A percentile compares a stretch with the other conserved stretches of the same genome.
Conservation (phyloP, 148 eudicot species). For the Heliamphora exappendiculata region DNA sequence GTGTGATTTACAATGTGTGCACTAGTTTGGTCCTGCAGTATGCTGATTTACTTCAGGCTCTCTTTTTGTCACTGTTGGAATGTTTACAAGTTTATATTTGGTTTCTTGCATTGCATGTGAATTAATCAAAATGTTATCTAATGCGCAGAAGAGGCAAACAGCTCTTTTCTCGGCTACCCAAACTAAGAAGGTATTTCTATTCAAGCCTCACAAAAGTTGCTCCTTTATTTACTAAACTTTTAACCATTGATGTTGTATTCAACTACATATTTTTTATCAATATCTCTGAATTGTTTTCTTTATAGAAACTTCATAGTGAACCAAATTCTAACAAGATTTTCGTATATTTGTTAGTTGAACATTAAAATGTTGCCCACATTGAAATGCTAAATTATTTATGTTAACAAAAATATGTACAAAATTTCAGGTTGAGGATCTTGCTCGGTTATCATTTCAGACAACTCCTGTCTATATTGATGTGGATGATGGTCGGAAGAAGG, state of each 20-base stretch:
- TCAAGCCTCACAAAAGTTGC: neutral
- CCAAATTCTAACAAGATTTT: neutral
- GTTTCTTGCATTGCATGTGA: neutral
- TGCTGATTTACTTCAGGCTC: too few species aligned
- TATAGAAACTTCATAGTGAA: neutral
- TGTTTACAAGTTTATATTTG: neutral
- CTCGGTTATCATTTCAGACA: constrained; percentile 74
- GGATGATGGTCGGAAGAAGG: constrained; percentile 82
- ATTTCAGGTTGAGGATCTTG: constrained; percentile 86
- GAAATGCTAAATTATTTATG: too few species aligned
- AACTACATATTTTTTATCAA: neutral
- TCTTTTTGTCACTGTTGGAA: neutral
- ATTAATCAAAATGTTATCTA: constrained; percentile 3
- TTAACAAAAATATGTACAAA: neutral
- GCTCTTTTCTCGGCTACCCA: constrained; percentile 98
- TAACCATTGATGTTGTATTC: neutral
- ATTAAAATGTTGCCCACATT: too few species aligned
- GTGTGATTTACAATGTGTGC: too few species aligned
- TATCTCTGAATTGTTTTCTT: too few species aligned
- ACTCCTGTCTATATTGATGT: constrained; percentile 73
- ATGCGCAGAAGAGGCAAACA: constrained; percentile 72
- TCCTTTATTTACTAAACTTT: neutral
- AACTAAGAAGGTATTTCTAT: constrained; percentile 67
- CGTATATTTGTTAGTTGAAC: too few species aligned
- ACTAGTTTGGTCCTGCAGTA: too few species aligned